phyloP scores from a whole-genome alignment of 495 filamentous ascomycete species.

The Talaromyces stipitatus region DNA sequence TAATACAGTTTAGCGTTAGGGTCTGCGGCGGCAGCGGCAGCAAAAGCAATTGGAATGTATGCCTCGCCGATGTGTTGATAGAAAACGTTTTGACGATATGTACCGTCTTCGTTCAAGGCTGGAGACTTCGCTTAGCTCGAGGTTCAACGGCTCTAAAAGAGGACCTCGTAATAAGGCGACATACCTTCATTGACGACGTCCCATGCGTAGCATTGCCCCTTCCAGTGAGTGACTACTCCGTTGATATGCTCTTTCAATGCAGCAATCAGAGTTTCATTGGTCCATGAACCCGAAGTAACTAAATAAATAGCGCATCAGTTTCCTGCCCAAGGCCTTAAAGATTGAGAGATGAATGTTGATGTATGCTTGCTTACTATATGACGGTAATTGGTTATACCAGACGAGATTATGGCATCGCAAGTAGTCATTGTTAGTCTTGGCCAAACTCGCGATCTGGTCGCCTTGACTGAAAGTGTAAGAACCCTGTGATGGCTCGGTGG shows the following conservation, averaged over 20 bases:
- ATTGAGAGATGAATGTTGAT: not conserved
- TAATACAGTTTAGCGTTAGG: conserved; percentile 51
- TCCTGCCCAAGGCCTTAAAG: not conserved
- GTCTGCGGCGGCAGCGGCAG: conserved; percentile 40
- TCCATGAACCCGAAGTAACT: conserved; percentile 49
- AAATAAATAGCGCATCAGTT: not conserved
- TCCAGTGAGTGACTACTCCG: conserved; percentile 44
- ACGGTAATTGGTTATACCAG: conserved; percentile 54
- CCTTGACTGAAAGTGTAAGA: conserved; percentile 43
- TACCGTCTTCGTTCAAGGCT: conserved; percentile 41
- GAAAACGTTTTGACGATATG: conserved; percentile 33
- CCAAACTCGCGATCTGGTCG: conserved; percentile 42
- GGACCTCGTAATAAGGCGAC: not conserved
- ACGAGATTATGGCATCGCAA: conserved; percentile 55
- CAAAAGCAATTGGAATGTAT: conserved; percentile 39
- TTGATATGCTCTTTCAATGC: conserved; percentile 46
- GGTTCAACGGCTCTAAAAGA: not conserved
- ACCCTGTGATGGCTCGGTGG: conserved; percentile 39
- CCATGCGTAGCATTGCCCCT: conserved; percentile 44
- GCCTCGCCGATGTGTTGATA: conserved; percentile 35
- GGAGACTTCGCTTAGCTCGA: not conserved
- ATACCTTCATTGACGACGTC: conserved; percentile 36
- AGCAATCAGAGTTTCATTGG: conserved; percentile 39
- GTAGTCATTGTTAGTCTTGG: conserved; percentile 44
- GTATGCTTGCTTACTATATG: conserved; percentile 34